phyloP scores from a whole-genome alignment of 1,139 yeast genomes.

The Kluyveromyces marxianus region DNA sequence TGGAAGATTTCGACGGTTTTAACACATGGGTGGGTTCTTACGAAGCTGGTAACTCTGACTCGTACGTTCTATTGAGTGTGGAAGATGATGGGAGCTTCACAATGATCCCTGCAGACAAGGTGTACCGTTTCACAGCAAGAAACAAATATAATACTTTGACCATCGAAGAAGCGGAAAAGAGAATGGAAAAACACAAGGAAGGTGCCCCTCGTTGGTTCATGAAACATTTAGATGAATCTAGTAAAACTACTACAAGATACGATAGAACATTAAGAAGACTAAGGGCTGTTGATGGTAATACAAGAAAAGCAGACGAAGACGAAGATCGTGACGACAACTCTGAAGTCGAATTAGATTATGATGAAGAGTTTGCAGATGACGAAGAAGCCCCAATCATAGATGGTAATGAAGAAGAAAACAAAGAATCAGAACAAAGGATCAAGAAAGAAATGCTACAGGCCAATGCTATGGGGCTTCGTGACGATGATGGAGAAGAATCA shows the following conservation, averaged over 20 bases:
- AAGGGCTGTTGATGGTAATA: conserved; percentile 54
- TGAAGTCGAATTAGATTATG: conserved; percentile 88
- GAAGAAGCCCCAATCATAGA: conserved; percentile 98
- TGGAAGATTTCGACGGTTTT: conserved; percentile 91
- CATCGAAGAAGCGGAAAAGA: conserved; percentile 91
- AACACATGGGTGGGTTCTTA: conserved; percentile 94
- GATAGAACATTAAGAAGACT: conserved; percentile 42
- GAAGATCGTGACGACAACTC: conserved; percentile 52
- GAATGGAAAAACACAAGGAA: conserved; percentile 72
- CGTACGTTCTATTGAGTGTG: conserved; percentile 77
- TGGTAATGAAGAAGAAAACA: conserved; percentile 92
- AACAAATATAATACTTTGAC: conserved; percentile 91
- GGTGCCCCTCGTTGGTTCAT: conserved; percentile 92
- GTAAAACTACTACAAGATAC: conserved; percentile 37
- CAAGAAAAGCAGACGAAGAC: conserved; percentile 34
- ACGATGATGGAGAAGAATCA: conserved; percentile 48
- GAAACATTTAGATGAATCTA: conserved; percentile 75
- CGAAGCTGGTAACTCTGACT: conserved; percentile 88
- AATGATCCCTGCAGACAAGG: conserved; percentile 92
- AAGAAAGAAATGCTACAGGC: conserved; percentile 88
- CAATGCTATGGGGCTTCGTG: conserved; percentile 59
- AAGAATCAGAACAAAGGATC: conserved; percentile 78
- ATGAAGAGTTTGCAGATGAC: conserved; percentile 96
- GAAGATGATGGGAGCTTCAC: conserved; percentile 79
- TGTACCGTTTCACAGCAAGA: conserved; percentile 86